Percentiles rank a stretch among this genome's conserved stretches.
Evolutionary conservation across 441 rosid genomes (phyloP).

Genomic region (Populus tomentosa): DNA sequence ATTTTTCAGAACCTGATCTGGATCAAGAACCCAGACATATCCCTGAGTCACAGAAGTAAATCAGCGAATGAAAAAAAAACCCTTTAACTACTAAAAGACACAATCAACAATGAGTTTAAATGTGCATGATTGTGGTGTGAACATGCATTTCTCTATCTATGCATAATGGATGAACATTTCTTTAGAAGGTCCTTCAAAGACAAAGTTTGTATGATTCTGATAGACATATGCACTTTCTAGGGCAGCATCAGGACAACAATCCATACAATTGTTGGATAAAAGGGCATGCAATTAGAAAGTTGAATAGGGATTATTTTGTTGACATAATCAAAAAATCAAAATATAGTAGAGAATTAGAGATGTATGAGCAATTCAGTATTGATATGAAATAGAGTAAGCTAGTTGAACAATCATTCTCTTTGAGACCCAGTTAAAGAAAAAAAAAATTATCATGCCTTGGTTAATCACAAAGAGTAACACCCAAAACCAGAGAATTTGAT

Average conservation of each 20-base stretch:
- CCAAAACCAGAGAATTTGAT: background rate
- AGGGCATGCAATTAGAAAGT: background rate
- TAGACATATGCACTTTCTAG: background rate
- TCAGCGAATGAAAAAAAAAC: background rate
- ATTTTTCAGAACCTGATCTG: constrained; percentile 50
- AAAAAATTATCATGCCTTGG: background rate
- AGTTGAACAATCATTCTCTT: background rate
- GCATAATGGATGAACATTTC: background rate
- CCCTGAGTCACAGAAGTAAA: constrained; percentile 45
- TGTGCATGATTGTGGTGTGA: background rate
- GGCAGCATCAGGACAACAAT: background rate
- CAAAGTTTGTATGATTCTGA: background rate
- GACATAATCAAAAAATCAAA: background rate
- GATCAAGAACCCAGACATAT: constrained; percentile 69
- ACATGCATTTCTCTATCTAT: background rate
- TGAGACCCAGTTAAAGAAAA: background rate
- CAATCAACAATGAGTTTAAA: background rate
- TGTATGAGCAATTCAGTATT: background rate
- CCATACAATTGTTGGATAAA: background rate
- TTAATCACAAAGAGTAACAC: background rate
- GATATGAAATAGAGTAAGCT: background rate
- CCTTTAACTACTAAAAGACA: background rate
- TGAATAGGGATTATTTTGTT: background rate
- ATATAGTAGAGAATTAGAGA: background rate
- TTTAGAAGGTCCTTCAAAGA: background rate